A percentile compares a stretch with the other conserved stretches of the same genome.
Conservation (phyloP, 2,329 filamentous ascomycete species). For the Madurella mycetomatis region DNA sequence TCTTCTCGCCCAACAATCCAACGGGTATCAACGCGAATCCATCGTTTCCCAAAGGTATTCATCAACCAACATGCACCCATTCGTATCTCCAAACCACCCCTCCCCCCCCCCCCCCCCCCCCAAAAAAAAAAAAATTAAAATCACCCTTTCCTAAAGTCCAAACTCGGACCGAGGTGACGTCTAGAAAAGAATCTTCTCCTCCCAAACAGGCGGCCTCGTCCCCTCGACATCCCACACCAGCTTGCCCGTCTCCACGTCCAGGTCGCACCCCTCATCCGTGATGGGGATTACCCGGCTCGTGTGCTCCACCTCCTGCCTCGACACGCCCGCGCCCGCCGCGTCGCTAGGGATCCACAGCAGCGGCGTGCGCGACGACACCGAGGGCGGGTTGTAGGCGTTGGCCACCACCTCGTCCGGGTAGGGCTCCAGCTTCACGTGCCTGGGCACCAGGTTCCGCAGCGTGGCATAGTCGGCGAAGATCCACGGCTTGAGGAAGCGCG, state of each 20-base stretch:
- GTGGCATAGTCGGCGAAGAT: constrained; percentile 67
- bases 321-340: constrained; percentile 66
- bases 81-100: neutral
- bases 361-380: constrained; percentile 58
- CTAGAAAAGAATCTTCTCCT: constrained; percentile 35
- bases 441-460: constrained; percentile 65
- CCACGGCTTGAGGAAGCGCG: constrained; percentile 73
- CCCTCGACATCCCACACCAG: constrained; percentile 34
- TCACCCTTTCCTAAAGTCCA: no score
- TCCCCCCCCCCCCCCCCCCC: no score
- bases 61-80: neutral
- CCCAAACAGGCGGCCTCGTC: constrained; percentile 33
- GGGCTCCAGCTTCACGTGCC: constrained; percentile 44
- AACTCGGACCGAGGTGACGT: no score
- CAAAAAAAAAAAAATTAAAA: no score
- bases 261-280: constrained; percentile 69
- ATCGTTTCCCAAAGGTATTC: neutral
- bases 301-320: constrained; percentile 70
- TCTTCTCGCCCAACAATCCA: no score
- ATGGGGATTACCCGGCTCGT: constrained; percentile 69
- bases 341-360: constrained; percentile 85
- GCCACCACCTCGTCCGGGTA: constrained; percentile 60
- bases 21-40: constrained; percentile 6
- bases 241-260: constrained; percentile 61
- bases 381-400: constrained; percentile 71